Percentiles rank a stretch among this genome's conserved stretches.
Conservation (phyloP, 1,284 basidiomycete species). For the Sanghuangporus baumii region DNA sequence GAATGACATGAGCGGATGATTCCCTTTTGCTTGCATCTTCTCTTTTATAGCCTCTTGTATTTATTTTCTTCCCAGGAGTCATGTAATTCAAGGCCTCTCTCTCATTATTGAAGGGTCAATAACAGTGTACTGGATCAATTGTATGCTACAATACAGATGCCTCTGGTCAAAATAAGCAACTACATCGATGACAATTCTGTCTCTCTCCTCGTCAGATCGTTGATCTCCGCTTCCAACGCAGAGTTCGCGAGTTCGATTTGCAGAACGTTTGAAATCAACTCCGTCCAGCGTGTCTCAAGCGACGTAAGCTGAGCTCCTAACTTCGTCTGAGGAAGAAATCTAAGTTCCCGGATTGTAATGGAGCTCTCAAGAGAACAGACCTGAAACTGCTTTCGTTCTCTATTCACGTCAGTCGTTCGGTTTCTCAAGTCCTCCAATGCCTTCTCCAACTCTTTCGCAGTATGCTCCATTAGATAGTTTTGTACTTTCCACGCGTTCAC, state of each 20-base stretch:
- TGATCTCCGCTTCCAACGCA: constrained; percentile 70
- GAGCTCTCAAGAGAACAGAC: constrained; percentile 32
- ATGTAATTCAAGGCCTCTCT: neutral
- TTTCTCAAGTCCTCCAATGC: constrained; percentile 69
- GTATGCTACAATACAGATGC: neutral
- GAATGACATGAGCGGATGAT: neutral
- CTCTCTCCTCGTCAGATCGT: constrained; percentile 26
- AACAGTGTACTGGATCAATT: neutral
- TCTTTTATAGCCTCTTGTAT: neutral
- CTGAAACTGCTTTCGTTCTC: constrained; percentile 81
- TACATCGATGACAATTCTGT: constrained; percentile 20
- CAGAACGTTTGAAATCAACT: constrained; percentile 79
- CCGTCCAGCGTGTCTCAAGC: constrained; percentile 83
- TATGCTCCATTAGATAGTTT: constrained; percentile 82
- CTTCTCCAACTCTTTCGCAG: constrained; percentile 69
- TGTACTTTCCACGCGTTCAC: constrained; percentile 88
- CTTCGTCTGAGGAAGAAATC: constrained; percentile 46
- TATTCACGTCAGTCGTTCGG: constrained; percentile 77
- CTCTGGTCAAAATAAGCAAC: neutral
- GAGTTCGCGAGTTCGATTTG: constrained; percentile 93
- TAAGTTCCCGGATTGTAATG: neutral
- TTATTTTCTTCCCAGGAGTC: neutral
- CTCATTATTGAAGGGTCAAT: neutral
- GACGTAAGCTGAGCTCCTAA: constrained; percentile 72
- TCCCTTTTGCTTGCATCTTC: neutral